Percentiles rank a stretch among this genome's conserved stretches.
These are phyloP conservation scores for Epipyxis sp. DNA, from an alignment of 108 stramenopile species.

Conservation along the genomic window DNA sequence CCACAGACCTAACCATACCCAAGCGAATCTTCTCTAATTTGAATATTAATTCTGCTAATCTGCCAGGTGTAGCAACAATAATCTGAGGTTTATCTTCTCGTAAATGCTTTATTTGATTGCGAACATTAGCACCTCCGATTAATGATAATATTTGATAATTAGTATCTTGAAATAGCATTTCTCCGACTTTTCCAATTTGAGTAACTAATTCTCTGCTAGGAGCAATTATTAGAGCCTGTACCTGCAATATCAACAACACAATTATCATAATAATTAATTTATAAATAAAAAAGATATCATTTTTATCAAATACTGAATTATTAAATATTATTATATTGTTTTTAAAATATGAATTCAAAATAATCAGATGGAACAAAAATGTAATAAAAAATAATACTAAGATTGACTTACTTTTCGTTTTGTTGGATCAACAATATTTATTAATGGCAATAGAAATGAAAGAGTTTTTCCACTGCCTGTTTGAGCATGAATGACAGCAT, in stretches of 20 bases:
- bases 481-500: conserved; percentile 49
- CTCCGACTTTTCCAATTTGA: conserved; percentile 48
- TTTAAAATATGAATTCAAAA: too few species aligned
- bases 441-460: conserved; percentile 47
- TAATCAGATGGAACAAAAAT: too few species aligned
- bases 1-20: conserved; percentile 36
- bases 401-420: too few species aligned
- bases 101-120: conserved; percentile 39
- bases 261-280: too few species aligned
- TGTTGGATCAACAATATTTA: conserved; percentile 36
- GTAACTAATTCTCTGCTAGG: conserved; percentile 84
- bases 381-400: too few species aligned
- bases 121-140: conserved; percentile 47
- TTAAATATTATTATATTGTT: too few species aligned
- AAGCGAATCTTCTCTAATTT: conserved; percentile 33
- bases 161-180: conserved; percentile 22
- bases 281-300: too few species aligned
- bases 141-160: conserved; percentile 31
- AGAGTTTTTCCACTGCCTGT: conserved; percentile 57
- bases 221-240: conserved; percentile 79
- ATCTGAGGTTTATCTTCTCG: conserved; percentile 50
- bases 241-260: too few species aligned
- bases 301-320: too few species aligned
- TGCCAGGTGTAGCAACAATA: conserved; percentile 46
- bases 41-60: conserved; percentile 46